These are phyloP conservation scores for Hypoxylon rubiginosum DNA, from an alignment of 2,329 filamentous ascomycete genomes.

Conservation along the genomic window DNA sequence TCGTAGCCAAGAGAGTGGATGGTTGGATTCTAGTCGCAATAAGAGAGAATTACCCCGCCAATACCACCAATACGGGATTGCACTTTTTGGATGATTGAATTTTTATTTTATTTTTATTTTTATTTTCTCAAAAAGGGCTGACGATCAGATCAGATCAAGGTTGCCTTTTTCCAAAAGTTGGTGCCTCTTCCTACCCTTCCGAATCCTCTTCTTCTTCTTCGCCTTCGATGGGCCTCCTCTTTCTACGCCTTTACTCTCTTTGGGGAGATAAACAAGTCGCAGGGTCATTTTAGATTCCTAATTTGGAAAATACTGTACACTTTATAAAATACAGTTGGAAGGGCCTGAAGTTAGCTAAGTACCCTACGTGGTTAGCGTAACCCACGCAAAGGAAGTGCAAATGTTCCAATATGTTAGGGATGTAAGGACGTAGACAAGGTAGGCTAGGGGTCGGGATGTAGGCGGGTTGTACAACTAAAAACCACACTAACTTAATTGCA, in stretches of 20 bases:
- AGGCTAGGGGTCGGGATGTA: neutral
- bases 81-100: neutral
- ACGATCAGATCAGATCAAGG: conserved; percentile 7
- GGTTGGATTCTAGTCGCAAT: conserved; percentile 15
- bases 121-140: neutral
- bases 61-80: conserved; percentile 18
- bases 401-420: neutral
- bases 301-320: conserved; percentile 9
- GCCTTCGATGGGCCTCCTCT: neutral
- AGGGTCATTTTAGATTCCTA: conserved; percentile 15
- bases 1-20: conserved; percentile 22
- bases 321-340: neutral
- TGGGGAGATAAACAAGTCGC: neutral
- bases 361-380: conserved; percentile 13
- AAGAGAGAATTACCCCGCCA: conserved; percentile 9
- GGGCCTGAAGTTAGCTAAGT: conserved; percentile 18
- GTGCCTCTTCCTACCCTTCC: neutral
- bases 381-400: neutral
- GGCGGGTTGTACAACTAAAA: neutral
- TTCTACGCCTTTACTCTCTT: neutral
- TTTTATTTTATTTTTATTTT: neutral
- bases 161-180: neutral
- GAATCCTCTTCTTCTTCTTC: conserved; percentile 16
- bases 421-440: no score
- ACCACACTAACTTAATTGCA: conserved; percentile 21